Evolutionary conservation across 176 grass and related monocot genomes (phyloP), one percentile per base, ranked within the genome.

Genomic region (Bothriochloa decipiens): DNA sequence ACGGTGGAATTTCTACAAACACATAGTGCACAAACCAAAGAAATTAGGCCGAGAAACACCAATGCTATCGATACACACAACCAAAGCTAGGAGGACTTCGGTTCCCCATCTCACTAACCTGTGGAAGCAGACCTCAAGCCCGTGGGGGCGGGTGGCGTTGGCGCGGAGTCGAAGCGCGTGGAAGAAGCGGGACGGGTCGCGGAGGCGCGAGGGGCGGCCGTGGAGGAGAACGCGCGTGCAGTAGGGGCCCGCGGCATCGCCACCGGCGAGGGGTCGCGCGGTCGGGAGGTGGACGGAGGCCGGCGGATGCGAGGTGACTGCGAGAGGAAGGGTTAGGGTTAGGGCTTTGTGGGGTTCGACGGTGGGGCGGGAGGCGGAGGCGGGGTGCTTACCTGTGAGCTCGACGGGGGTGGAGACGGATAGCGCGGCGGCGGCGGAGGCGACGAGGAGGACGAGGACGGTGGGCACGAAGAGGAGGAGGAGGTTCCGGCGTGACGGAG

Each of bases 61-160:
- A 28, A 18, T 39, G 26, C 29, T 32, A 32, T 1, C 29, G 29
- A 32, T 1, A 32, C 29, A 32, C 22, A 11, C 35, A 17, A 85
- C 25, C 37, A 65, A 82, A 76, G 75, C 68, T 67, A 85, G 80
- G n/a, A n/a, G 89, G 72, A 75, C 83, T 86, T 6, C 1, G 4
- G 11, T 76, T 32, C 41, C 15, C 5, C 52, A 25, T 47, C 14
- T 57, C 52, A 79, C 79, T 75, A 82, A 98, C 96, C 84, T 43
- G 83, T 98, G 96, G 65, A 98, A 94, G 91, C 96, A 98, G 22
- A 98, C 58, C 86, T 95, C 96, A 60, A 89, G 89, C 10, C 85
- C 87, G 37, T 85, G 84, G 81, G 83, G n/a, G 37, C 93, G 80
- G 20, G 86, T 74, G 40, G 91, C 70, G 69, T 91, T 90, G 46